Base-by-base conservation (phyloP, 306 rosid species). In the Citrullus amarus region DNA sequence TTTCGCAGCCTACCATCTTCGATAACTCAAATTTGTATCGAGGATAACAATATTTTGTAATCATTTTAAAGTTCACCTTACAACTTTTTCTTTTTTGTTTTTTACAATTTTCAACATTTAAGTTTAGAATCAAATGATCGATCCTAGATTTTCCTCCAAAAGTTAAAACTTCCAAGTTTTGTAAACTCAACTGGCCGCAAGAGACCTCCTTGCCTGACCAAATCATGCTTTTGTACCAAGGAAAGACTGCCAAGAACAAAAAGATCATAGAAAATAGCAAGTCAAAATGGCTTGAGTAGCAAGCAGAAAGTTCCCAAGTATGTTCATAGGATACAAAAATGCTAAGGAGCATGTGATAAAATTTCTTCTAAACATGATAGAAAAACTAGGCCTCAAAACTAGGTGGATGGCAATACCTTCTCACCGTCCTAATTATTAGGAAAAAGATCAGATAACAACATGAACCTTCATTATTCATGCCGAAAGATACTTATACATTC, bases 211-310 rank as follows among this genome's bases (percentile, higher is more conserved):
- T 25, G 41, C 76, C 56, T 71, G 14, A 71, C 25, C 59, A 44
- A 67, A 39, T 86, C 91, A 87, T 56, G 85, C 86, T 81, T 83
- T 83, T 28, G 91, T 81, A 72, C 91, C 91, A 82, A 84, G 87
- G 92, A 91, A 88, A 74, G 95, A 84, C 97, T 93, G 98, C 85
- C 81, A 85, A 57, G 63, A 53, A 8, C 60, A 25, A 62, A 32
- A 62, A 32, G 54, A 8, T 10, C 60, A 0, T 0, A 71, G 74
- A 74, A 80, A 15, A 30, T 38, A 41, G 39, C 10, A 6, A 12
- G 16, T 25, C 36, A 51, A 22, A 43, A 56, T 53, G 44, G 30
- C 53, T 32, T 9, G 9, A 55, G 60, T 17, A 80, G 10, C 43
- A 54, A 68, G 54, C 39, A 70, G 56, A 14, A 22, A 20, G 38